phyloP scores from a whole-genome alignment of 2,329 filamentous ascomycete species.

The Helicocarpus griseus region DNA sequence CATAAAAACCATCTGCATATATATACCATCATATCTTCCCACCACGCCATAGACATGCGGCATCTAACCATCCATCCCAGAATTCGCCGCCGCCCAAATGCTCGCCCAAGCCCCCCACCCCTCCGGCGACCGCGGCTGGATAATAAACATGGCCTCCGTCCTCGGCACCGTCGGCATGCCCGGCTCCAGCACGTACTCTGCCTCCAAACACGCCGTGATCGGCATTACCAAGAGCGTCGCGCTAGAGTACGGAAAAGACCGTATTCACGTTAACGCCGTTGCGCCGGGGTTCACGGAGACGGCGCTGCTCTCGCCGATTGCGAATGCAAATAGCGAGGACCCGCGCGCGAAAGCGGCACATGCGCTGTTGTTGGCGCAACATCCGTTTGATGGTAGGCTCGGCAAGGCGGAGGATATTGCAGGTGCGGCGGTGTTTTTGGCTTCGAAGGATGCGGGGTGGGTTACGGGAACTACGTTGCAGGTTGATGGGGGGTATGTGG shows the following conservation, averaged over 20 bases:
- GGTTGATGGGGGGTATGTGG: constrained; percentile 39
- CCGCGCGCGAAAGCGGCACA: constrained; percentile 8
- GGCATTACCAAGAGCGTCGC: constrained; percentile 42
- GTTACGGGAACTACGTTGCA: constrained; percentile 37
- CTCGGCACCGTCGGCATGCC: constrained; percentile 20
- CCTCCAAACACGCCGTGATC: constrained; percentile 42
- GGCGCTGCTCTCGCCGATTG: constrained; percentile 14
- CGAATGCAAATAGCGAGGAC: constrained; percentile 6
- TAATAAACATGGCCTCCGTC: constrained; percentile 26
- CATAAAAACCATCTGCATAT: neutral
- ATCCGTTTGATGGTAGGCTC: constrained; percentile 20
- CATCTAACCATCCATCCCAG: constrained; percentile 3
- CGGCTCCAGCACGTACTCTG: constrained; percentile 29
- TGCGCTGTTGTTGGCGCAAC: constrained; percentile 10
- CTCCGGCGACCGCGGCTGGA: constrained; percentile 27
- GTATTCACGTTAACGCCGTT: constrained; percentile 42
- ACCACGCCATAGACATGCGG: no score
- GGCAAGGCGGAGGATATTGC: constrained; percentile 27
- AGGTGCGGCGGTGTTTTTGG: constrained; percentile 35
- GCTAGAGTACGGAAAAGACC: constrained; percentile 39
- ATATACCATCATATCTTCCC: neutral
- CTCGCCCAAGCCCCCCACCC: constrained; percentile 26
- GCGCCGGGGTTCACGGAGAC: constrained; percentile 41
- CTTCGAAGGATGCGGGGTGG: constrained; percentile 39
- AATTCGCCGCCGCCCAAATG: constrained; percentile 32